Percentiles rank a stretch among this genome's conserved stretches.
These are phyloP conservation scores for Nakazawaea ambrosiae DNA, from an alignment of 805 yeast species.

Conservation along the genomic window DNA sequence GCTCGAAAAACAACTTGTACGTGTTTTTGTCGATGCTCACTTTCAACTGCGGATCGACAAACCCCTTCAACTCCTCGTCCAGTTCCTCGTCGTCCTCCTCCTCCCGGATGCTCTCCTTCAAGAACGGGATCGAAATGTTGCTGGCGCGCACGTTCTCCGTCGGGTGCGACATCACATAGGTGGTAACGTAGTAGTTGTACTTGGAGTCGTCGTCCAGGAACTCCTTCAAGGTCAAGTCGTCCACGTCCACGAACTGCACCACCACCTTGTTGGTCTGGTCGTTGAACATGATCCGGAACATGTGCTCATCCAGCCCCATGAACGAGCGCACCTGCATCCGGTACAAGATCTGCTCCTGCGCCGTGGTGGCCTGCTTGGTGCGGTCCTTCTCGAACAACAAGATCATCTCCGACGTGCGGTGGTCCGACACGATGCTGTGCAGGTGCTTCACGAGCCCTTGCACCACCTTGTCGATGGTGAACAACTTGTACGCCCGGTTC, in stretches of 20 bases:
- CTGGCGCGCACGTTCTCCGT: slow-evolving; percentile 90
- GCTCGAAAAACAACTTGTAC: slow-evolving; percentile 75
- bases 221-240: slow-evolving; percentile 80
- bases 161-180: slow-evolving; percentile 90
- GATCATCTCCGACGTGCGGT: slow-evolving; percentile 73
- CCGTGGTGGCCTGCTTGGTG: slow-evolving; percentile 51
- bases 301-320: slow-evolving; percentile 77
- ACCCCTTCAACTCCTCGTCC: slow-evolving; percentile 46
- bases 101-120: slow-evolving; percentile 49
- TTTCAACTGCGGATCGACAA: slow-evolving; percentile 60
- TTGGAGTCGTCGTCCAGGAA: slow-evolving; percentile 63
- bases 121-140: slow-evolving; percentile 71
- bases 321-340: slow-evolving; percentile 80
- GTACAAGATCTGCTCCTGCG: slow-evolving; percentile 83
- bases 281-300: slow-evolving; percentile 81
- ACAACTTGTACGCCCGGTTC: slow-evolving; percentile 86
- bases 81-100: slow-evolving; percentile 44
- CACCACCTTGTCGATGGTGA: slow-evolving; percentile 88
- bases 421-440: slow-evolving; percentile 75
- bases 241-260: slow-evolving; percentile 80
- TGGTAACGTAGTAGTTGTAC: slow-evolving; percentile 91
- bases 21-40: slow-evolving; percentile 75
- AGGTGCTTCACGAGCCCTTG: slow-evolving; percentile 81
- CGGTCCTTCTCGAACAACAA: slow-evolving; percentile 81
- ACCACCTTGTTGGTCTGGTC: slow-evolving; percentile 44